These are phyloP conservation scores for Thelephora terrestris DNA, from an alignment of 1,284 basidiomycete genomes.

Conservation along the genomic window DNA sequence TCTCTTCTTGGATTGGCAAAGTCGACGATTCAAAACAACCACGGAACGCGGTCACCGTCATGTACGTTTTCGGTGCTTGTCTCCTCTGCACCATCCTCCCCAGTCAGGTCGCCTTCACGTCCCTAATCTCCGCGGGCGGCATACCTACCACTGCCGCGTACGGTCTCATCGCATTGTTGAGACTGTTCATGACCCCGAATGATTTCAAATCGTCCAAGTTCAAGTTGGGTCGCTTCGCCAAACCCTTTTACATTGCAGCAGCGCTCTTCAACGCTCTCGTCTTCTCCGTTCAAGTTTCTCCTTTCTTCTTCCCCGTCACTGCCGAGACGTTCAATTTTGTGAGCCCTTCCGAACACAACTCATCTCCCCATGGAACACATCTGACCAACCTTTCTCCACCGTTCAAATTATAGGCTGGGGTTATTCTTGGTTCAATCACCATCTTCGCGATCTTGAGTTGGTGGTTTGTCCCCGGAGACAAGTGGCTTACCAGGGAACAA, in stretches of 20 bases:
- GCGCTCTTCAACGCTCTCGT: constrained; percentile 63
- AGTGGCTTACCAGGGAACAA: constrained; percentile 63
- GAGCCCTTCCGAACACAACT: constrained; percentile 19
- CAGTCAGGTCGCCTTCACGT: constrained; percentile 80
- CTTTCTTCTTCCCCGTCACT: constrained; percentile 73
- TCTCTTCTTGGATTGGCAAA: constrained; percentile 70
- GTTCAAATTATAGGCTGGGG: constrained; percentile 39
- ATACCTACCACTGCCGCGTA: constrained; percentile 80
- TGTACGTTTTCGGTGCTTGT: constrained; percentile 61
- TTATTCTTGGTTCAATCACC: constrained; percentile 71
- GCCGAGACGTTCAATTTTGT: constrained; percentile 74
- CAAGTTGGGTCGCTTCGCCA: constrained; percentile 53
- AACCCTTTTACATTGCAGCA: constrained; percentile 58
- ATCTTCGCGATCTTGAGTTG: constrained; percentile 67
- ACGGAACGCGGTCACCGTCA: constrained; percentile 72
- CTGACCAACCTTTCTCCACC: background rate
- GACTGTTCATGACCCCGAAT: constrained; percentile 66
- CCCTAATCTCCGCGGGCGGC: constrained; percentile 71
- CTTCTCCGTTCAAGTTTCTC: constrained; percentile 68
- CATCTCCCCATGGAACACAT: background rate
- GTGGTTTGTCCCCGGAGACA: constrained; percentile 66
- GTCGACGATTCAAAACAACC: constrained; percentile 66
- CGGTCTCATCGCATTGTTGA: constrained; percentile 62
- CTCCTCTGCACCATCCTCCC: constrained; percentile 78
- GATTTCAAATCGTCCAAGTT: constrained; percentile 64